Evolutionary conservation across 1,284 basidiomycete genomes (phyloP).

Genomic region (Trichosporon sp.): DNA sequence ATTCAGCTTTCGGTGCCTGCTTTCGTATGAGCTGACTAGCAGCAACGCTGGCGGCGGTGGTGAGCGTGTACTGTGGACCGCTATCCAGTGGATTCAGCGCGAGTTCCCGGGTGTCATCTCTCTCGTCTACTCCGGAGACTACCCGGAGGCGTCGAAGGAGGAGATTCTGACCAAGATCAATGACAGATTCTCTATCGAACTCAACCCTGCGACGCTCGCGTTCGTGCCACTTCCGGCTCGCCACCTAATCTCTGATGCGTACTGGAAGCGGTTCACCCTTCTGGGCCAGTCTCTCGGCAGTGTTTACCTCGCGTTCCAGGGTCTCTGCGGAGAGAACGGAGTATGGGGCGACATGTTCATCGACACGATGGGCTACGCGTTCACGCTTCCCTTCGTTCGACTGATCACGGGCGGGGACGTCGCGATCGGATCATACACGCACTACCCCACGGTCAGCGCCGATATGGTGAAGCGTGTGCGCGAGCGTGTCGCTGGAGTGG

Average conservation of each 20-base stretch:
- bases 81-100: slow-evolving; percentile 71
- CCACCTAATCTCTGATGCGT: slow-evolving; percentile 69
- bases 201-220: slow-evolving; percentile 62
- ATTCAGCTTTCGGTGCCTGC: not conserved
- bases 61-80: slow-evolving; percentile 93
- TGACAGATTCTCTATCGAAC: slow-evolving; percentile 75
- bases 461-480: slow-evolving; percentile 85
- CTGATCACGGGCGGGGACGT: slow-evolving; percentile 57
- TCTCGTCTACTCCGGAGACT: slow-evolving; percentile 87
- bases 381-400: slow-evolving; percentile 75
- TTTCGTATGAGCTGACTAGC: slow-evolving; percentile 8
- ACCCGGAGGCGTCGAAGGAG: slow-evolving; percentile 65
- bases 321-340: slow-evolving; percentile 46
- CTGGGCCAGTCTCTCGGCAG: slow-evolving; percentile 87
- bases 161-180: slow-evolving; percentile 77
- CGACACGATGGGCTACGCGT: slow-evolving; percentile 97
- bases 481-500: slow-evolving; percentile 58
- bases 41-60: slow-evolving; percentile 98
- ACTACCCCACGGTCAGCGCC: slow-evolving; percentile 93
- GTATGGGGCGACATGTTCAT: slow-evolving; percentile 71
- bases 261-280: slow-evolving; percentile 85
- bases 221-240: slow-evolving; percentile 74
- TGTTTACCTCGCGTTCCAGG: slow-evolving; percentile 72
- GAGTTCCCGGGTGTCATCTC: slow-evolving; percentile 66
- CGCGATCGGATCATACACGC: slow-evolving; percentile 84